phyloP scores from a whole-genome alignment of 2,329 filamentous ascomycete genomes.

The Sporothrix inflata region DNA sequence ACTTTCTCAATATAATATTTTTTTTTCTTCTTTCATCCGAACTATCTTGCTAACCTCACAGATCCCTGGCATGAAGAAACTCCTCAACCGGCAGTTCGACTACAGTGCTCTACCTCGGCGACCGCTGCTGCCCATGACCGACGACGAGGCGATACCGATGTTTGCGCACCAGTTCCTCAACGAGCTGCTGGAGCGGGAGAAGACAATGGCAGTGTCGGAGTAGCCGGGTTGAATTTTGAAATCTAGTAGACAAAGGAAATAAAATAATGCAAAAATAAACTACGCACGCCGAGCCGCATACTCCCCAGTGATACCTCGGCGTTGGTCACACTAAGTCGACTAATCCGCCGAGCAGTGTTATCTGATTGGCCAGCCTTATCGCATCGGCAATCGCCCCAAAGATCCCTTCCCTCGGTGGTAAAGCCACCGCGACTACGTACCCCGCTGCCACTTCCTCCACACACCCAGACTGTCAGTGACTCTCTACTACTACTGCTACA shows the following conservation, averaged over 20 bases:
- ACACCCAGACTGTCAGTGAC: no score
- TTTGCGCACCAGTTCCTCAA: conserved; percentile 28
- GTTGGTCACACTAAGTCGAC: neutral
- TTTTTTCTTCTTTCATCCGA: neutral
- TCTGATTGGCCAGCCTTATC: neutral
- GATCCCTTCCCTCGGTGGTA: no score
- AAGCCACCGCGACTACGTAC: no score
- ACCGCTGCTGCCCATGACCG: conserved; percentile 34
- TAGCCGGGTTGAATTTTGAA: neutral
- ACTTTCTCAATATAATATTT: neutral
- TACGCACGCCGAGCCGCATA: no score
- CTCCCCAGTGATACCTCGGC: neutral
- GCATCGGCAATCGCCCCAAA: neutral
- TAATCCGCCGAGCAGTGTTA: conserved; percentile 8
- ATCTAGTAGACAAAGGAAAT: no score
- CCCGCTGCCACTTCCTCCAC: no score
- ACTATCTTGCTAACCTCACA: conserved; percentile 7
- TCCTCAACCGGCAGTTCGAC: conserved; percentile 34
- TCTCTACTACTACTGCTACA: no score
- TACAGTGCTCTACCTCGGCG: conserved; percentile 33
- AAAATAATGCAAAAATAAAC: no score
- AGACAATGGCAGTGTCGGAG: neutral
- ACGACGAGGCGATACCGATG: conserved; percentile 30
- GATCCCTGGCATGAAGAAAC: conserved; percentile 37
- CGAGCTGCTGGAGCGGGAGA: conserved; percentile 27